Base-by-base conservation (phyloP, 495 filamentous ascomycete species). In the Xylaria acuta region DNA sequence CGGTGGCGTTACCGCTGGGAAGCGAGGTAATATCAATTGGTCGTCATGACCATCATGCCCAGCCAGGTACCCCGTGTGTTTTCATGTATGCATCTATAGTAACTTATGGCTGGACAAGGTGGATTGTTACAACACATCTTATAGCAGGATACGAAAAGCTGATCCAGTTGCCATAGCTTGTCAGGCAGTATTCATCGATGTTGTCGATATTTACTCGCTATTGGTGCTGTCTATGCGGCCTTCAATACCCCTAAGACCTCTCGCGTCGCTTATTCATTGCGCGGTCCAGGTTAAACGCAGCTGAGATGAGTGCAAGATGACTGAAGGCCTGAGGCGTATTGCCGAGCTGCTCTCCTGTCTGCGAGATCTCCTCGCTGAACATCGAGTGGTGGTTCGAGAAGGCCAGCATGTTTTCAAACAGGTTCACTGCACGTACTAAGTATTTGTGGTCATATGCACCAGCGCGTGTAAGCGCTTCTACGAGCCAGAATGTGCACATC, bases 321-420 rank as follows among this genome's bases (percentile, higher is more conserved):
- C 88, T 90, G 75, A 93, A 93, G 0, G 91, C 91, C 77, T 93
- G 91, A 0, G 91, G 90, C 2, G 90, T 92, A 74, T 93, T 93
- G 3, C 91, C 91, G 1, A 91, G 84, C 82, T 93, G 91, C 78
- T 93, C 91, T 1, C 91, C 91, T 45, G 84, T 87, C 43, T 89
- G 84, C 20, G 90, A 86, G 69, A 93, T 92, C 84, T 93, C 91
- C 78, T 93, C 91, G 22, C 88, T 91, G 78, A 92, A 93, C 88
- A 93, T 92, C 70, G 87, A 86, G 64, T 92, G 81, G 75, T 93
- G 91, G 77, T 93, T 93, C 4, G 87, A 86, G 77, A 91, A 93
- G 71, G 84, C 86, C 49, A 93, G 81, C 82, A 92, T 90, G 77
- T 92, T 93, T 81, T 93, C 91, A 74, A 93, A 93, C 41, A 91